phyloP scores from a whole-genome alignment of 2,329 filamentous ascomycete genomes.

The Nothophaeocryptopus gaeumannii region DNA sequence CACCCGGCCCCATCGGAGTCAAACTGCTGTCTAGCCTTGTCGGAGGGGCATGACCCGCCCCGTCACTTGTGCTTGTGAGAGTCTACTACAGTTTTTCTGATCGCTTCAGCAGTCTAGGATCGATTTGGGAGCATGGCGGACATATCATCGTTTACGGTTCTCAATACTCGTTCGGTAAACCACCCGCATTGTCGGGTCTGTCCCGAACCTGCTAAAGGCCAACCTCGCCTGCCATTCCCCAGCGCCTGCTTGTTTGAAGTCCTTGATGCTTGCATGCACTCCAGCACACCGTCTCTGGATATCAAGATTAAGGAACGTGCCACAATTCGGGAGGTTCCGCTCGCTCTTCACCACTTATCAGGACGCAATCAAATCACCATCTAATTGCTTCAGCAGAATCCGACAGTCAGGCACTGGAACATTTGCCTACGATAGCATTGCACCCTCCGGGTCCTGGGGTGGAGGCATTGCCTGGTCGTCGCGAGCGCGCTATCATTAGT shows the following conservation, averaged over 20 bases:
- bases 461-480: slow-evolving; percentile 19
- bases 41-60: slow-evolving; percentile 28
- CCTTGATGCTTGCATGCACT: slow-evolving; percentile 21
- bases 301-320: slow-evolving; percentile 30
- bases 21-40: slow-evolving; percentile 34
- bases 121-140: slow-evolving; percentile 26
- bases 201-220: slow-evolving; percentile 19
- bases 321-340: slow-evolving; percentile 22
- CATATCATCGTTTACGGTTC: slow-evolving; percentile 24
- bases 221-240: slow-evolving; percentile 26
- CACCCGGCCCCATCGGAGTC: slow-evolving; percentile 28
- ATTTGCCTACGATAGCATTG: slow-evolving; percentile 16
- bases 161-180: slow-evolving; percentile 19
- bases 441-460: slow-evolving; percentile 12
- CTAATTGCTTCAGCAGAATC: slow-evolving; percentile 24
- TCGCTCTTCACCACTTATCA: slow-evolving; percentile 21
- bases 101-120: slow-evolving; percentile 27
- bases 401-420: slow-evolving; percentile 20
- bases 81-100: slow-evolving; percentile 21
- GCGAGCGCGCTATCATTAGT: slow-evolving; percentile 18
- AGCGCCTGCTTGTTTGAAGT: slow-evolving; percentile 22
- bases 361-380: slow-evolving; percentile 27
- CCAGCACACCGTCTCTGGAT: slow-evolving; percentile 24
- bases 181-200: slow-evolving; percentile 21
- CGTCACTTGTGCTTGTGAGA: background rate